These are phyloP conservation scores for Shiraia bambusicola DNA, from an alignment of 2,329 filamentous ascomycete genomes.

Conservation along the genomic window DNA sequence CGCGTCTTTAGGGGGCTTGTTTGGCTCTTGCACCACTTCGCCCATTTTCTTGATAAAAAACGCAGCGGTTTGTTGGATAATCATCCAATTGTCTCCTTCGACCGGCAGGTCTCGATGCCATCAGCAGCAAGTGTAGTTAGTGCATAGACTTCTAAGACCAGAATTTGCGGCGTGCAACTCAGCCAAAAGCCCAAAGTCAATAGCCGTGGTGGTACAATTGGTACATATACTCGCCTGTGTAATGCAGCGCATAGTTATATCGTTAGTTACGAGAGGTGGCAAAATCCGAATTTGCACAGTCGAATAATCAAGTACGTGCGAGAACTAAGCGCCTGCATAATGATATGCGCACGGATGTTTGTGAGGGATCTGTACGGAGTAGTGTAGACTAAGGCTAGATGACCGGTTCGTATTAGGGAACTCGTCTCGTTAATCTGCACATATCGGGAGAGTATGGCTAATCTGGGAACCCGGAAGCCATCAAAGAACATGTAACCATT, in stretches of 20 bases:
- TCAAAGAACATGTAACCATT: conserved; percentile 58
- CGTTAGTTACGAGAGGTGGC: conserved; percentile 56
- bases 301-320: conserved; percentile 56
- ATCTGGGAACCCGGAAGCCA: conserved; percentile 50
- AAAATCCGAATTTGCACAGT: conserved; percentile 57
- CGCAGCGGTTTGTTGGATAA: conserved; percentile 55
- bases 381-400: conserved; percentile 55
- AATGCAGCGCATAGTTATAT: conserved; percentile 54
- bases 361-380: conserved; percentile 54
- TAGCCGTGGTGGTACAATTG: conserved; percentile 51
- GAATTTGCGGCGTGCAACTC: conserved; percentile 57
- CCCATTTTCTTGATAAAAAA: conserved; percentile 57
- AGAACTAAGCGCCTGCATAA: conserved; percentile 56
- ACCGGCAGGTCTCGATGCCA: conserved; percentile 59
- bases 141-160: conserved; percentile 57
- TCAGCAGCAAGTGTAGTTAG: conserved; percentile 56
- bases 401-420: conserved; percentile 48
- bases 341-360: conserved; percentile 50
- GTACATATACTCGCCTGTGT: conserved; percentile 54
- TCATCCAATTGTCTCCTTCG: conserved; percentile 61
- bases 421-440: conserved; percentile 51
- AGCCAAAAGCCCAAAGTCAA: conserved; percentile 53
- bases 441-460: conserved; percentile 53
- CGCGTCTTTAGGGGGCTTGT: conserved; percentile 37
- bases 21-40: conserved; percentile 41